These are phyloP conservation scores for Sordaria brevicollis DNA, from an alignment of 495 filamentous ascomycete species.

Conservation along the genomic window DNA sequence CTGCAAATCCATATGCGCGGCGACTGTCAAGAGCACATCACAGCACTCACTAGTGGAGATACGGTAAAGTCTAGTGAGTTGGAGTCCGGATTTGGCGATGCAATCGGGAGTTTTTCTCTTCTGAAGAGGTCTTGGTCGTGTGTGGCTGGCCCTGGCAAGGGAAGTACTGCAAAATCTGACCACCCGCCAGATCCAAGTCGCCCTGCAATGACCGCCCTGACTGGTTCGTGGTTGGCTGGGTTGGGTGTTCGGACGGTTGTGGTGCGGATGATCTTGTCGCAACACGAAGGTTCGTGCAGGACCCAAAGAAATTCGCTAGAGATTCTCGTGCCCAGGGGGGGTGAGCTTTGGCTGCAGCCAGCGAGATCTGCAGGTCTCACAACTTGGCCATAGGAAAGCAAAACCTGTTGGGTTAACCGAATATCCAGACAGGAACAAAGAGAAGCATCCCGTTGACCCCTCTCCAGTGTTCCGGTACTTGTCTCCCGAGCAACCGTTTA, in stretches of 20 bases:
- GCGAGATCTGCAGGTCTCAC: conserved; percentile 6
- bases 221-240: not conserved
- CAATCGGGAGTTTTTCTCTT: not conserved
- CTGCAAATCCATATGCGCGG: not conserved
- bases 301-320: conserved; percentile 1
- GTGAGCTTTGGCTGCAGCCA: conserved; percentile 4
- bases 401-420: not conserved
- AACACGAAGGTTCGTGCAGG: conserved; percentile 6
- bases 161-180: not conserved
- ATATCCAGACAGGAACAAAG: not conserved
- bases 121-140: not conserved
- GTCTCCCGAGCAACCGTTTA: not conserved
- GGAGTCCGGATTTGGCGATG: not conserved
- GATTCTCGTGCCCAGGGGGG: conserved; percentile 6
- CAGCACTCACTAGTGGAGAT: not conserved
- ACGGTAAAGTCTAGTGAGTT: not conserved
- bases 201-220: not conserved
- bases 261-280: conserved; percentile 3
- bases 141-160: not conserved
- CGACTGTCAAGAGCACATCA: not conserved
- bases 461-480: not conserved
- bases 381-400: not conserved
- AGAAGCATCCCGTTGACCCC: not conserved
- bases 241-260: not conserved
- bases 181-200: not conserved